These are phyloP conservation scores for Adansonia grandidieri DNA, from an alignment of 441 rosid species.

Conservation along the genomic window DNA sequence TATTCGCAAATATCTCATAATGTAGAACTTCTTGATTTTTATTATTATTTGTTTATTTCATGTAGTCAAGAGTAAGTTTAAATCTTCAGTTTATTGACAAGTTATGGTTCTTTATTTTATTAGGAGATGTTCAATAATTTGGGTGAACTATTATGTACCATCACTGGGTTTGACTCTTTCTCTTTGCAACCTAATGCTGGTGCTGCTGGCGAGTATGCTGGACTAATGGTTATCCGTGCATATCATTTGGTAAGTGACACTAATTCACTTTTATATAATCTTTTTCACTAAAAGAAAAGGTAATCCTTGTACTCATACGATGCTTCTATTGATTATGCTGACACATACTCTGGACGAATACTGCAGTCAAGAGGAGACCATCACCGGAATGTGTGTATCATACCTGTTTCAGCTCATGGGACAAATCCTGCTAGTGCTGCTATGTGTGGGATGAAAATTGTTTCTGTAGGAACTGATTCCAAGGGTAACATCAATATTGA, in stretches of 20 bases:
- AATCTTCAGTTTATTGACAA: conserved; percentile 29
- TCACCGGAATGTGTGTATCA: conserved; percentile 92
- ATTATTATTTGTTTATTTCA: not conserved
- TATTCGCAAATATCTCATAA: not conserved
- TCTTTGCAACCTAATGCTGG: conserved; percentile 99
- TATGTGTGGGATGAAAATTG: conserved; percentile 98
- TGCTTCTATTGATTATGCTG: not conserved
- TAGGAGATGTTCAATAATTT: conserved; percentile 90
- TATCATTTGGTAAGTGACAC: conserved; percentile 70
- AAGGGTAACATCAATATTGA: conserved; percentile 94
- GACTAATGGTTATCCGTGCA: conserved; percentile 97
- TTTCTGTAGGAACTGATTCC: conserved; percentile 89
- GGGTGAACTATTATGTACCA: conserved; percentile 79
- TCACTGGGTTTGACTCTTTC: conserved; percentile 96
- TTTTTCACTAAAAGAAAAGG: not conserved
- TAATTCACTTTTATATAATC: not conserved
- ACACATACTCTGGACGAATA: conserved; percentile 22
- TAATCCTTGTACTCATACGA: not conserved
- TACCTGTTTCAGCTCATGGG: conserved; percentile 97
- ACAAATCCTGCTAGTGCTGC: conserved; percentile 99
- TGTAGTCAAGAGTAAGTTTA: conserved; percentile 26
- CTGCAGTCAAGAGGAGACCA: conserved; percentile 92
- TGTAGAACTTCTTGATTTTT: conserved; percentile 7
- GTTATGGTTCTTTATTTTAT: conserved; percentile 28
- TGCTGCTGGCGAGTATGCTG: conserved; percentile 96